Base-by-base conservation (phyloP, 306 rosid genomes). In the Arachis stenosperma region DNA sequence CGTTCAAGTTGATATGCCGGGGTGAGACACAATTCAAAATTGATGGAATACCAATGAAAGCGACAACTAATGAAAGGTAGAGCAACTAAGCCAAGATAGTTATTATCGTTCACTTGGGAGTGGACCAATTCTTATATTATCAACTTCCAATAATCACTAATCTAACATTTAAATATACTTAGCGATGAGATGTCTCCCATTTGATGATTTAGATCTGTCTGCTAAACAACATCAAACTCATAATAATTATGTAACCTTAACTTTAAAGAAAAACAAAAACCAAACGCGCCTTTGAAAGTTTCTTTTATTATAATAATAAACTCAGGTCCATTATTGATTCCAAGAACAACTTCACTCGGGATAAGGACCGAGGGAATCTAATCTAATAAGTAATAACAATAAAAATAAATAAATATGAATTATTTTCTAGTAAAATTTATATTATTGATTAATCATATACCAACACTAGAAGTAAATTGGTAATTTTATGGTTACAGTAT, bases 341-440 rank as follows among this genome's bases (percentile, higher is more conserved):
- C 6, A 62, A 51, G 9, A 39, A 22, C 55, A 74, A 73, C 54
- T 50, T 61, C 62, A 58, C n/a, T 61, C 6, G 14, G 41, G 61
- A 61, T 61, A 46, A 61, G 61, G 76, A 72, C 14, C n/a, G 55
- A 70, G 55, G 11, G 17, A 55, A 27, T 3, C 37, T 40, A 51
- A 41, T 55, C 33, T 5, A 9, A 36, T n/a, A 33, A 48, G 30
- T 15, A 17, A 48, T 42, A 40, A 41, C 4, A 65, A 22, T 44
- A 12, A 65, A 22, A 22, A 12, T 17, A 8, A 7, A 46, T 46
- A 0, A 8, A 8, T 10, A 9, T 46, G 51, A 3, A 46, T 46
- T 46, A 7, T 46, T 0, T 46, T 46, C 3, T 46, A 9, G 0
- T 2, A 8, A 7, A 8, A 8, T 46, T 42, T 42, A 42, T 42